These are phyloP conservation scores for Emydomyces testavorans DNA, from an alignment of 2,329 filamentous ascomycete genomes.

Conservation along the genomic window DNA sequence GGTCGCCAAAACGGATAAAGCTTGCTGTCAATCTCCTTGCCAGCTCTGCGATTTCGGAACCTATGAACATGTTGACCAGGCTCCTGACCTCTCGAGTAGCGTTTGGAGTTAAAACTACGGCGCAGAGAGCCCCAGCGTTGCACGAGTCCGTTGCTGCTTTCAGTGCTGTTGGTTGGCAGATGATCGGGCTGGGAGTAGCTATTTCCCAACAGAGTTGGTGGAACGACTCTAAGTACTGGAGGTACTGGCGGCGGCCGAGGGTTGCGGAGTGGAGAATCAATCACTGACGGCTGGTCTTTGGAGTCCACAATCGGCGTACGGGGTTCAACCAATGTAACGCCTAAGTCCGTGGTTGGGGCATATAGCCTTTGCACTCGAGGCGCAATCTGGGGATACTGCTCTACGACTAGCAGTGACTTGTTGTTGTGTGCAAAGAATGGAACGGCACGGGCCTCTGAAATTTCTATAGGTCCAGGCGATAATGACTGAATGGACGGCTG, in stretches of 20 bases:
- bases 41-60: conserved; percentile 34
- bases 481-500: conserved; percentile 38
- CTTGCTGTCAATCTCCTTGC: conserved; percentile 37
- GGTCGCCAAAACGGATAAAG: conserved; percentile 54
- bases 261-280: conserved; percentile 49
- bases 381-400: conserved; percentile 35
- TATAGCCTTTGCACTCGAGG: conserved; percentile 24
- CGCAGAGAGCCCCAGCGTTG: conserved; percentile 30
- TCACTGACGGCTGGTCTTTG: conserved; percentile 18
- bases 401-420: conserved; percentile 52
- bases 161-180: conserved; percentile 17
- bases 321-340: conserved; percentile 13
- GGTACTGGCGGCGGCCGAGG: conserved; percentile 41
- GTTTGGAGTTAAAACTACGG: conserved; percentile 29
- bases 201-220: conserved; percentile 41
- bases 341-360: conserved; percentile 14
- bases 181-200: conserved; percentile 31
- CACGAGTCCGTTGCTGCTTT: conserved; percentile 17
- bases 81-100: conserved; percentile 21
- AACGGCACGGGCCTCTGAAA: conserved; percentile 51
- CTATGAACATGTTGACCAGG: conserved; percentile 22
- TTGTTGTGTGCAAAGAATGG: conserved; percentile 54
- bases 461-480: conserved; percentile 44
- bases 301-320: conserved; percentile 22
- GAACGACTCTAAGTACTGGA: conserved; percentile 45